phyloP scores from a whole-genome alignment of 2,329 filamentous ascomycete genomes.

The Blastomyces percursus region DNA sequence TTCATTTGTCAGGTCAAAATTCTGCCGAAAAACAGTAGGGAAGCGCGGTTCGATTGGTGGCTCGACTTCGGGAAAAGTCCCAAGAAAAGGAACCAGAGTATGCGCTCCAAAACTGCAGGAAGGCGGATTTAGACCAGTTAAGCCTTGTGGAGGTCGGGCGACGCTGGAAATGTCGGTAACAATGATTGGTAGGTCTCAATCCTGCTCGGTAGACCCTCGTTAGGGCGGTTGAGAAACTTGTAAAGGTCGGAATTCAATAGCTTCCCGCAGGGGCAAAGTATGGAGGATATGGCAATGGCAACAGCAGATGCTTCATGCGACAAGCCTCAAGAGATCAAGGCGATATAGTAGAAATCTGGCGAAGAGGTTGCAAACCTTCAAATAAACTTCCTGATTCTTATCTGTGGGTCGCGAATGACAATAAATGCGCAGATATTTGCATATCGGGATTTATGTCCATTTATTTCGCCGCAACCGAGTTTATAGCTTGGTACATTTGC shows the following conservation, averaged over 20 bases:
- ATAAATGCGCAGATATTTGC: neutral
- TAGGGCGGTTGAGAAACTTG: neutral
- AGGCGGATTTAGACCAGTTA: conserved; percentile 4
- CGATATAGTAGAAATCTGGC: neutral
- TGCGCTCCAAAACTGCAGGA: conserved; percentile 1
- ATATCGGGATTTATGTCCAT: neutral
- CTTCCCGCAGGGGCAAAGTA: neutral
- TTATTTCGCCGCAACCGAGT: neutral
- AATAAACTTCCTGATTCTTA: neutral
- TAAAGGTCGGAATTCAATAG: neutral
- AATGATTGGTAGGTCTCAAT: conserved; percentile 11
- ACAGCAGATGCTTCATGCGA: neutral
- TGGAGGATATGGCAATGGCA: neutral
- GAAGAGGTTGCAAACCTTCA: neutral
- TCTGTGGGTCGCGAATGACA: neutral
- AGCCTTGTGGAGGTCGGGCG: conserved; percentile 6
- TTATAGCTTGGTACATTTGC: neutral
- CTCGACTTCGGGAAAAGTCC: conserved; percentile 9
- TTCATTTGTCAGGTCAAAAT: conserved; percentile 16
- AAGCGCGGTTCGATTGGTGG: conserved; percentile 11
- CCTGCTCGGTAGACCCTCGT: neutral
- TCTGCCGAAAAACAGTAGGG: conserved; percentile 3
- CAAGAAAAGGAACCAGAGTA: conserved; percentile 6
- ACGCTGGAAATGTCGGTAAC: conserved; percentile 5
- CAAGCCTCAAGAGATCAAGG: neutral